phyloP scores from a whole-genome alignment of 352 stramenopile species.

The Pythium insidiosum region DNA sequence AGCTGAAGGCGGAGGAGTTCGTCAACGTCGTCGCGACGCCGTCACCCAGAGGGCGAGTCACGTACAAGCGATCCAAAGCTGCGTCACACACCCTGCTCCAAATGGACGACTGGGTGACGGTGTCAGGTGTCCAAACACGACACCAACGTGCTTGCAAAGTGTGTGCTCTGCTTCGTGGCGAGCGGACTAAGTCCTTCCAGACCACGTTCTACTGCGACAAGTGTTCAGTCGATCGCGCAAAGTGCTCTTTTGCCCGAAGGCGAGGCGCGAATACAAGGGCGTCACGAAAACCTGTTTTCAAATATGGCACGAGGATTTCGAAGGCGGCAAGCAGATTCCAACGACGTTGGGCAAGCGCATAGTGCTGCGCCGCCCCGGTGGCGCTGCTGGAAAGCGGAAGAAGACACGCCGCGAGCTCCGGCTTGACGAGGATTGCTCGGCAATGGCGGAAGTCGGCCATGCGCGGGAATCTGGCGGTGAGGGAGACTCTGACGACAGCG shows the following conservation, averaged over 20 bases:
- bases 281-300: conserved; percentile 15
- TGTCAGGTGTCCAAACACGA: conserved; percentile 6
- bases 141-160: conserved; percentile 11
- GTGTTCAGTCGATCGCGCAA: conserved; percentile 8
- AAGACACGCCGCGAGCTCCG: conserved; percentile 8
- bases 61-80: background rate
- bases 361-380: conserved; percentile 8
- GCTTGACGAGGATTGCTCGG: background rate
- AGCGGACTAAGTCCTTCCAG: conserved; percentile 11
- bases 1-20: conserved; percentile 13
- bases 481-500: too few species aligned
- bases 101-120: conserved; percentile 4
- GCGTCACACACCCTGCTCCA: background rate
- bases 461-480: too few species aligned
- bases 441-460: too few species aligned
- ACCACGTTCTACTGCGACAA: conserved; percentile 16
- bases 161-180: conserved; percentile 3
- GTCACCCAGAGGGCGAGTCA: background rate
- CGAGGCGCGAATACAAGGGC: conserved; percentile 7
- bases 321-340: conserved; percentile 2
- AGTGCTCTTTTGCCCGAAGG: conserved; percentile 14
- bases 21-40: background rate
- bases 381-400: conserved; percentile 7
- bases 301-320: conserved; percentile 21
- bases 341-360: conserved; percentile 9